phyloP scores from a whole-genome alignment of 2,329 filamentous ascomycete species.

The Didymella lethalis region DNA sequence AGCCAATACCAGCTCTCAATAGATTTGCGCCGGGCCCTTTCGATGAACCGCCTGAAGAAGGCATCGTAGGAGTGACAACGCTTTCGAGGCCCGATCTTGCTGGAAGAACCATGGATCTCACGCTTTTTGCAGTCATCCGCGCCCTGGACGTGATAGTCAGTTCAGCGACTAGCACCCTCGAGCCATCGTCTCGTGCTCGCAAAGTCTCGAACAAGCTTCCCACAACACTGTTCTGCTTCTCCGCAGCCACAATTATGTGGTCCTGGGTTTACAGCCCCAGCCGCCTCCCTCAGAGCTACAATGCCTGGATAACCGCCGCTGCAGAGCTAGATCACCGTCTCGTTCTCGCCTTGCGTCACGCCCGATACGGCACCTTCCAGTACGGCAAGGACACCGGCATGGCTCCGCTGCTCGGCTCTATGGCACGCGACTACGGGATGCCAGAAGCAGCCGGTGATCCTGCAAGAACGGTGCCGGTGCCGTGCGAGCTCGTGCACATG shows the following conservation, averaged over 20 bases:
- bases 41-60: conserved; percentile 36
- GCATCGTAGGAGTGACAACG: conserved; percentile 20
- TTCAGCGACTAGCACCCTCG: conserved; percentile 3
- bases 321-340: conserved; percentile 78
- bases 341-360: conserved; percentile 75
- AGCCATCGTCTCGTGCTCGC: conserved; percentile 4
- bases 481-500: conserved; percentile 86
- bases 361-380: conserved; percentile 67
- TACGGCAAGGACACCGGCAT: conserved; percentile 80
- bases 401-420: conserved; percentile 70
- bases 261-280: conserved; percentile 82
- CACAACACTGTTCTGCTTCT: conserved; percentile 73
- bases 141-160: conserved; percentile 73
- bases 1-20: conserved; percentile 15
- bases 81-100: conserved; percentile 54
- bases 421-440: conserved; percentile 75
- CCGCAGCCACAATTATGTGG: conserved; percentile 84
- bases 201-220: conserved; percentile 62
- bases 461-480: conserved; percentile 71
- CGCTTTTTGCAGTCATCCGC: conserved; percentile 76
- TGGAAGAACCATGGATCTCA: conserved; percentile 81
- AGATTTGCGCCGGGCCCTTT: conserved; percentile 33
- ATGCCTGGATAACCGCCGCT: conserved; percentile 80
- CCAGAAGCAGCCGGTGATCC: conserved; percentile 79
- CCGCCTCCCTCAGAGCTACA: conserved; percentile 75